Conservation (phyloP, 2,329 filamentous ascomycete genomes). For the Xylariaceae sp. region DNA sequence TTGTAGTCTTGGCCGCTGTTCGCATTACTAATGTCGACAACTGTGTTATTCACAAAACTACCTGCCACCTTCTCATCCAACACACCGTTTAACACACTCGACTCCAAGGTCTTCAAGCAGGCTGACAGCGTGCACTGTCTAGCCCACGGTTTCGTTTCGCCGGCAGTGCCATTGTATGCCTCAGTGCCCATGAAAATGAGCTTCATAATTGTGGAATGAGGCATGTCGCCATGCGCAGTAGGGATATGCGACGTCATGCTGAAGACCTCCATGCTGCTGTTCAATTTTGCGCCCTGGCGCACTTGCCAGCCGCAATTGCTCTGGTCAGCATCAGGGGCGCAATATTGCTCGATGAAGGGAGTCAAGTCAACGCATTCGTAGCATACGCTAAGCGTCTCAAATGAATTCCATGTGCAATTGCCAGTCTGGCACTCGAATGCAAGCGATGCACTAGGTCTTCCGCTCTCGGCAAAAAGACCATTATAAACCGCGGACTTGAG, state of each 20-base stretch:
- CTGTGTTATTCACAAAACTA: conserved; percentile 34
- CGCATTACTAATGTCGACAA: conserved; percentile 31
- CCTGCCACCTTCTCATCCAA: conserved; percentile 35
- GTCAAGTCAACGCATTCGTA: conserved; percentile 37
- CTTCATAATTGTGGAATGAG: conserved; percentile 42
- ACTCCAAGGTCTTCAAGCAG: conserved; percentile 40
- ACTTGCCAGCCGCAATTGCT: conserved; percentile 41
- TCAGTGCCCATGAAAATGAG: conserved; percentile 45
- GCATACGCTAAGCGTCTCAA: conserved; percentile 40
- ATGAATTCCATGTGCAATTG: conserved; percentile 39
- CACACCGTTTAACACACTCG: conserved; percentile 36
- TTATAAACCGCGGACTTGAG: conserved; percentile 45
- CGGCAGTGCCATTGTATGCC: conserved; percentile 30
- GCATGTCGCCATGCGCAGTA: conserved; percentile 31
- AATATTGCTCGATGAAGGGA: conserved; percentile 38
- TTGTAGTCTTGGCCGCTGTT: conserved; percentile 27
- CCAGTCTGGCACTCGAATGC: conserved; percentile 39
- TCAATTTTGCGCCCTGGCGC: conserved; percentile 35
- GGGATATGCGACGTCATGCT: conserved; percentile 43
- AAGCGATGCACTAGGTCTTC: conserved; percentile 36
- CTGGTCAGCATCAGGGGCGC: conserved; percentile 16
- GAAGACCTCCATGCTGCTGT: conserved; percentile 37
- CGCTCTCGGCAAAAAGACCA: conserved; percentile 43
- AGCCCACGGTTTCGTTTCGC: conserved; percentile 39
- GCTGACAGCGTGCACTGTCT: conserved; percentile 39